Evolutionary conservation across 805 yeast genomes (phyloP).

Genomic region (Metschnikowia orientalis): DNA sequence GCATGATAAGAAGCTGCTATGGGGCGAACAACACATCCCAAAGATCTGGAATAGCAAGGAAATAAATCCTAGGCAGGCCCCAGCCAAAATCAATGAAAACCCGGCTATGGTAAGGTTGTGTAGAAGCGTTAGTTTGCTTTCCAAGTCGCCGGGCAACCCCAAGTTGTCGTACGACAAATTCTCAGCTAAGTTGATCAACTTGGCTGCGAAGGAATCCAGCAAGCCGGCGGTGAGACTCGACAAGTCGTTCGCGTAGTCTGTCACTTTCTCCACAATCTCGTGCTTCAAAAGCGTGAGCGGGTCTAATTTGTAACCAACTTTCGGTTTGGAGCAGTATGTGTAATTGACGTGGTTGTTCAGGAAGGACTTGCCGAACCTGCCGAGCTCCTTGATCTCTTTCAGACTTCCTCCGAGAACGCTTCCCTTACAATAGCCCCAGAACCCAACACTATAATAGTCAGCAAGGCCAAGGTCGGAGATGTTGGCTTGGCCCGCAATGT

Average conservation of each 20-base stretch:
- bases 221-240: conserved; percentile 12
- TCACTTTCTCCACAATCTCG: conserved; percentile 30
- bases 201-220: conserved; percentile 8
- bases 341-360: conserved; percentile 30
- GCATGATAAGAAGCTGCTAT: conserved; percentile 43
- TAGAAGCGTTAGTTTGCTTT: conserved; percentile 41
- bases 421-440: conserved; percentile 45
- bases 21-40: conserved; percentile 40
- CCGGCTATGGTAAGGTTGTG: conserved; percentile 51
- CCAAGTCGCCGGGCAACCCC: conserved; percentile 51
- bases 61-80: conserved; percentile 36
- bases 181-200: conserved; percentile 11
- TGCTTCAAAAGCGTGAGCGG: conserved; percentile 37
- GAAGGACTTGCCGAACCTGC: conserved; percentile 20
- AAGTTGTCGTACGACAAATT: conserved; percentile 29
- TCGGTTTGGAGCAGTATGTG: conserved; percentile 51
- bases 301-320: conserved; percentile 53
- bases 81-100: conserved; percentile 40
- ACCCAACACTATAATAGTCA: conserved; percentile 36
- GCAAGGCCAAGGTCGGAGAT: conserved; percentile 36
- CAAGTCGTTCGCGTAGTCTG: conserved; percentile 22
- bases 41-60: conserved; percentile 45
- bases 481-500: conserved; percentile 19
- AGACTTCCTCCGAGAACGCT: conserved; percentile 6
- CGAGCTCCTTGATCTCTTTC: conserved; percentile 7